A percentile compares a stretch with the other conserved stretches of the same genome.
Evolutionary conservation across 768 basidiomycete species (phyloP).

Genomic region (Gyrodon lividus): DNA sequence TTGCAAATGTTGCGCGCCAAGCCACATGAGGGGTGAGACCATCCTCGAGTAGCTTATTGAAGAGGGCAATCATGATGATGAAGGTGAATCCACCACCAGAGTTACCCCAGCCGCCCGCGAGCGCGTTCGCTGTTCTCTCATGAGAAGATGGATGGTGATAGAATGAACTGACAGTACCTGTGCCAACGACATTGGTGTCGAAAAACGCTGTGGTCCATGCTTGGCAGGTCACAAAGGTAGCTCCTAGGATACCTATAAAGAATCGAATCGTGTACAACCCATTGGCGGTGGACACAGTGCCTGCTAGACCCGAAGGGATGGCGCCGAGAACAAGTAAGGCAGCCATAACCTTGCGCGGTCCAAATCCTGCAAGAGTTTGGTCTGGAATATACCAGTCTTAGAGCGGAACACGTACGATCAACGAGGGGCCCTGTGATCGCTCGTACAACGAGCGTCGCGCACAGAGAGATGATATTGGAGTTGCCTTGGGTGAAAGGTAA

Average conservation of each 20-base stretch:
- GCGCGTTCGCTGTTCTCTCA: conserved; percentile 47
- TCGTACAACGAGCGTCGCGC: conserved; percentile 49
- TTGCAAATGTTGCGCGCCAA: conserved; percentile 55
- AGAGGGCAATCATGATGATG: conserved; percentile 55
- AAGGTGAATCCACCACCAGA: conserved; percentile 50
- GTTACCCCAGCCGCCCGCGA: conserved; percentile 58
- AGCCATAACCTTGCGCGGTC: conserved; percentile 57
- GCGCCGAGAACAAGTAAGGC: conserved; percentile 50
- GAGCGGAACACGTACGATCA: conserved; percentile 30
- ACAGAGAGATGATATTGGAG: conserved; percentile 49
- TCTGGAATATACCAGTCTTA: background rate
- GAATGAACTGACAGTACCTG: conserved; percentile 12
- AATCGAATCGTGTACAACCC: conserved; percentile 49
- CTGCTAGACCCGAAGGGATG: conserved; percentile 58
- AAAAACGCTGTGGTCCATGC: conserved; percentile 63
- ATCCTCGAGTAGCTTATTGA: conserved; percentile 35
- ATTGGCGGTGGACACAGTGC: conserved; percentile 40
- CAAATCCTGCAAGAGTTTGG: conserved; percentile 31
- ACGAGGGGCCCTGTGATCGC: conserved; percentile 50
- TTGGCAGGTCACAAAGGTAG: conserved; percentile 59
- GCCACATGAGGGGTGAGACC: conserved; percentile 42
- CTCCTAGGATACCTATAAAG: conserved; percentile 62
- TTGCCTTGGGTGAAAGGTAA: conserved; percentile 30
- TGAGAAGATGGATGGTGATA: background rate
- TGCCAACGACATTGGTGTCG: conserved; percentile 47